These are phyloP conservation scores for Chamaecrista fasciculata DNA, from an alignment of 306 rosid genomes.

Conservation along the genomic window DNA sequence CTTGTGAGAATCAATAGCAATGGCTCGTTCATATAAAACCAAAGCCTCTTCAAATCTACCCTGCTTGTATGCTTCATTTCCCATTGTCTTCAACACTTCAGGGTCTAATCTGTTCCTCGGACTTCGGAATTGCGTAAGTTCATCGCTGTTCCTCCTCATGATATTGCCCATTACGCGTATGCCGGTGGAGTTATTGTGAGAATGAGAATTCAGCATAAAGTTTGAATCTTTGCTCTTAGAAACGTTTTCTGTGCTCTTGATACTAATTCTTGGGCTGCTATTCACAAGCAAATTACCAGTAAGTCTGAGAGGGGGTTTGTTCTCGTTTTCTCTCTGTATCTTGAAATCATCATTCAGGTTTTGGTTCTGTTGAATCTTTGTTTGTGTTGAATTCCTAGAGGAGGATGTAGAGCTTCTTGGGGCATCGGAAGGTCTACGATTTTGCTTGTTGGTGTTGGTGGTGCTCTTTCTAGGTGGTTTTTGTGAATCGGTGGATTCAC, in stretches of 20 bases:
- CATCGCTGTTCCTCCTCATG: slow-evolving; percentile 52
- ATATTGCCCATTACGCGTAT: slow-evolving; percentile 65
- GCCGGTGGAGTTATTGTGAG: slow-evolving; percentile 26
- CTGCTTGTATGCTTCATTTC: slow-evolving; percentile 72
- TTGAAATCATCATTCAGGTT: slow-evolving; percentile 32
- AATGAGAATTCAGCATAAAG: slow-evolving; percentile 12
- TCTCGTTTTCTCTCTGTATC: slow-evolving; percentile 29
- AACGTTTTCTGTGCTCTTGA: slow-evolving; percentile 25
- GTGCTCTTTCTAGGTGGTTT: slow-evolving; percentile 24
- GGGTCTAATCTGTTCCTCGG: slow-evolving; percentile 45
- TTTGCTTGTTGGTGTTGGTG: slow-evolving; percentile 32
- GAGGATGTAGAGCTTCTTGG: slow-evolving; percentile 70
- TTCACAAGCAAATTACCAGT: slow-evolving; percentile 43
- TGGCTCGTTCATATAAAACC: slow-evolving; percentile 67
- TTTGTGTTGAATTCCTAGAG: slow-evolving; percentile 35
- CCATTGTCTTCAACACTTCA: slow-evolving; percentile 66
- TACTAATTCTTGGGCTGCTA: slow-evolving; percentile 36
- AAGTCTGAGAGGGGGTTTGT: slow-evolving; percentile 43
- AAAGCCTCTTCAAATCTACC: slow-evolving; percentile 71
- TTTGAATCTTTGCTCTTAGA: slow-evolving; percentile 33
- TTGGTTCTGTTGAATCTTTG: slow-evolving; percentile 30
- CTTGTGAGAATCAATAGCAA: slow-evolving; percentile 59
- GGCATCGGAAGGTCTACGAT: slow-evolving; percentile 49
- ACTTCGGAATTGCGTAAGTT: slow-evolving; percentile 33
- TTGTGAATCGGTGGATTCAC: neutral